These are phyloP conservation scores for Aspergillus steynii DNA, from an alignment of 495 filamentous ascomycete genomes.

Conservation along the genomic window DNA sequence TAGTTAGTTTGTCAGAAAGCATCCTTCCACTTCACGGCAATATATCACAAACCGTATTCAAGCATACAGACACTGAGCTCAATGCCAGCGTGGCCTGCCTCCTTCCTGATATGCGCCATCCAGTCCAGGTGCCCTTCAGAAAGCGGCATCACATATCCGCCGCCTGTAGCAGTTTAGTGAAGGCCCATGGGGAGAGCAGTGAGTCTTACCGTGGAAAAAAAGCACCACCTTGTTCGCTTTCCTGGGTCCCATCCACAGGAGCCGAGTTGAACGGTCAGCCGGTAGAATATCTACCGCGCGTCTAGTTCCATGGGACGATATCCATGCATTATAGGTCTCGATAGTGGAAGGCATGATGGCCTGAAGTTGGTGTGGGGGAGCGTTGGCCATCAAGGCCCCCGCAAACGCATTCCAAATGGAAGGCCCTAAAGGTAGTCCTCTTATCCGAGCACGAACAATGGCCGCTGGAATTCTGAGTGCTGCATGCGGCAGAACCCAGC, in stretches of 20 bases:
- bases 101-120: conserved; percentile 22
- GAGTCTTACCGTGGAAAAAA: conserved; percentile 23
- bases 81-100: conserved; percentile 15
- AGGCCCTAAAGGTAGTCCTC: conserved; percentile 12
- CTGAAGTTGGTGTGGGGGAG: conserved; percentile 17
- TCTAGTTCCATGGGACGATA: conserved; percentile 2
- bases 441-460: conserved; percentile 18
- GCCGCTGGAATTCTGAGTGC: background rate
- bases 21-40: no score
- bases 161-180: conserved; percentile 12
- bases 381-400: conserved; percentile 18
- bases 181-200: background rate
- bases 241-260: conserved; percentile 18
- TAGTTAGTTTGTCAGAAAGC: conserved; percentile 5
- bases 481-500: background rate
- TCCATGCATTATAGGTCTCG: conserved; percentile 19
- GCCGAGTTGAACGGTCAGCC: conserved; percentile 13
- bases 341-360: conserved; percentile 20
- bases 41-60: conserved; percentile 16
- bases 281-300: conserved; percentile 7
- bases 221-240: conserved; percentile 18
- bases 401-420: conserved; percentile 21
- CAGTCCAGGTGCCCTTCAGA: conserved; percentile 23
- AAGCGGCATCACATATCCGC: conserved; percentile 28
- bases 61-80: conserved; percentile 24